phyloP scores from a whole-genome alignment of 2,329 filamentous ascomycete genomes.

The Aspergillus hortae region DNA sequence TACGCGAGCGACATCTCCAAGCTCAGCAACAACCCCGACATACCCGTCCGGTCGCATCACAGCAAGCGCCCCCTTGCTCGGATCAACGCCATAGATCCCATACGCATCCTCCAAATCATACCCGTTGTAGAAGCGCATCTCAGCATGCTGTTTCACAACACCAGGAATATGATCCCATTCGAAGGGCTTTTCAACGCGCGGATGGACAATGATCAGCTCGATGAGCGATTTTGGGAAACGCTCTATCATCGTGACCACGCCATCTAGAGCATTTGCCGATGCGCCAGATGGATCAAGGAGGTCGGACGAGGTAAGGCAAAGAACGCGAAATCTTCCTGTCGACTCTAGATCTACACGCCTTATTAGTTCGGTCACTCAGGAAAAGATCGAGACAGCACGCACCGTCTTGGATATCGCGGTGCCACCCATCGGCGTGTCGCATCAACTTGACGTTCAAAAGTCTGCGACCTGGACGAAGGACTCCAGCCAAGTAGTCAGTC shows the following conservation, averaged over 20 bases:
- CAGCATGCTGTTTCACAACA: constrained; percentile 25
- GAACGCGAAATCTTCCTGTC: constrained; percentile 31
- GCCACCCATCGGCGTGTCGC: constrained; percentile 32
- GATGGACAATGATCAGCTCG: constrained; percentile 30
- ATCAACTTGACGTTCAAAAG: constrained; percentile 29
- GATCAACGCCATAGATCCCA: constrained; percentile 28
- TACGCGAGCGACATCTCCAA: constrained; percentile 19
- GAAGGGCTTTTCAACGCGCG: constrained; percentile 18
- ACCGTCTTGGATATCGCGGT: constrained; percentile 33
- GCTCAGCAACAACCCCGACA: constrained; percentile 21
- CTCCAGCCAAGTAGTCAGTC: constrained; percentile 26
- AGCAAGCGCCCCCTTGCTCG: constrained; percentile 23
- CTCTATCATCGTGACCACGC: constrained; percentile 13
- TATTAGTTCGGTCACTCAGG: too few species aligned
- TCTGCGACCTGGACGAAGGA: constrained; percentile 30
- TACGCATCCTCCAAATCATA: constrained; percentile 31
- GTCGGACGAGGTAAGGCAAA: constrained; percentile 28
- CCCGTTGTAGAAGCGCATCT: constrained; percentile 31
- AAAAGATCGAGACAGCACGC: constrained; percentile 3
- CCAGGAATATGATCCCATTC: constrained; percentile 27
- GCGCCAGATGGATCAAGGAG: constrained; percentile 23
- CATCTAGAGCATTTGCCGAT: constrained; percentile 11
- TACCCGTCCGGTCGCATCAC: constrained; percentile 36
- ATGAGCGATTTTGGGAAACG: constrained; percentile 22
- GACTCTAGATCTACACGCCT: constrained; percentile 26